These are phyloP conservation scores for Nidularia pulvinata DNA, from an alignment of 768 basidiomycete genomes.

Conservation along the genomic window DNA sequence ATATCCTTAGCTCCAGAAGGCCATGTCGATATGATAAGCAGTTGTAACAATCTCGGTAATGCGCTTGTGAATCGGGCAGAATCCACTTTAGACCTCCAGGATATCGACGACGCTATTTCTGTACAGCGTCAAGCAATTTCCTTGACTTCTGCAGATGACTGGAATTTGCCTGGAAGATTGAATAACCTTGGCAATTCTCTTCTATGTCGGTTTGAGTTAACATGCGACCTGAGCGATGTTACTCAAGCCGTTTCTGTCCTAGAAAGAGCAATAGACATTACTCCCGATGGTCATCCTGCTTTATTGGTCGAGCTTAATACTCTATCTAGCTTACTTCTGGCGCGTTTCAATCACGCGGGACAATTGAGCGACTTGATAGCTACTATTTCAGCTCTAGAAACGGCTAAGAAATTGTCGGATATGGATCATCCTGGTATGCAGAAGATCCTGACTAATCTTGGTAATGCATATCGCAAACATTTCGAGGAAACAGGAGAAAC, in stretches of 20 bases:
- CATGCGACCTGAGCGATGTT: background rate
- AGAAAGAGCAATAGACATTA: background rate
- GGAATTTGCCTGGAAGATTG: background rate
- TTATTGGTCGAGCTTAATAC: background rate
- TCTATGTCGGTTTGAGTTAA: background rate
- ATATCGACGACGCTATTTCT: slow-evolving; percentile 1
- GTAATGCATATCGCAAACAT: background rate
- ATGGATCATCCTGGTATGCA: background rate
- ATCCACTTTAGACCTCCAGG: background rate
- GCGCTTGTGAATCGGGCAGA: slow-evolving; percentile 20
- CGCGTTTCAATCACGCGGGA: background rate
- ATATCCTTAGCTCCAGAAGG: no score
- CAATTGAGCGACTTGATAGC: background rate
- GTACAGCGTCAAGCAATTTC: background rate
- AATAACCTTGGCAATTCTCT: background rate
- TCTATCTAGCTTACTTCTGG: background rate
- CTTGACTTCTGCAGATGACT: background rate
- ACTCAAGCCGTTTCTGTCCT: background rate
- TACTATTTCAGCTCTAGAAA: background rate
- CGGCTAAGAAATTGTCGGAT: background rate
- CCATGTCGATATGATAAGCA: no score
- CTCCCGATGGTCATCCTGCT: background rate
- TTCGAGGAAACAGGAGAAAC: background rate
- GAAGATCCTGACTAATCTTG: background rate
- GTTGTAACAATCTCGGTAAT: background rate